Percentiles rank a stretch among this genome's conserved stretches.
These are phyloP conservation scores for Euryodendron excelsum DNA, from an alignment of 148 eudicot species.

Conservation along the genomic window DNA sequence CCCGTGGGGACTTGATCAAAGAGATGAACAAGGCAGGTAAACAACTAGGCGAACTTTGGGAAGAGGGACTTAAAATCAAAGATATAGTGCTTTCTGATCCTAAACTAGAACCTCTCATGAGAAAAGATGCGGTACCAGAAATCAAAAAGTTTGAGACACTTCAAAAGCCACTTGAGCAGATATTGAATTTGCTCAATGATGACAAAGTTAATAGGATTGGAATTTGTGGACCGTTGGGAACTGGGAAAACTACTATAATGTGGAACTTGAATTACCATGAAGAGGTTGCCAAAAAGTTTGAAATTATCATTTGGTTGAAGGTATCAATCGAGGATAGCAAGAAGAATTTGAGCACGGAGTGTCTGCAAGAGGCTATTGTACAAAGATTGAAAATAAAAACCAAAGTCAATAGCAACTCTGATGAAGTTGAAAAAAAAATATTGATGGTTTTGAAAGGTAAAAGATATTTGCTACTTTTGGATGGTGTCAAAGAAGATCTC, in stretches of 20 bases:
- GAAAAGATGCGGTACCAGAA: not conserved
- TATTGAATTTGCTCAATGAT: not conserved
- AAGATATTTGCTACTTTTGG: constrained; percentile 19
- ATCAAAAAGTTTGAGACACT: not conserved
- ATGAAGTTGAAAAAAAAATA: constrained; percentile 4
- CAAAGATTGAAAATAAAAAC: constrained; percentile 1
- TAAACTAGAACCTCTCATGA: not conserved
- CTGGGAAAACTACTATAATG: constrained; percentile 19
- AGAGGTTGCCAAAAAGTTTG: constrained; percentile 12
- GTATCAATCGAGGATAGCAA: constrained; percentile 4
- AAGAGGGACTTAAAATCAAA: not conserved
- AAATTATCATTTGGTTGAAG: constrained; percentile 8
- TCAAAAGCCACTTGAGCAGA: not conserved
- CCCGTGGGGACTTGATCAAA: not conserved
- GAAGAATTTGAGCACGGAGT: constrained; percentile 11
- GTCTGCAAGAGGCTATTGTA: not conserved
- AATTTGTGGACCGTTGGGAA: constrained; percentile 9
- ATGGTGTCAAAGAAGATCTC: constrained; percentile 21
- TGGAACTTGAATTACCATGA: constrained; percentile 18
- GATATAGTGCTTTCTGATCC: not conserved
- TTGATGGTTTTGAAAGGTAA: not conserved
- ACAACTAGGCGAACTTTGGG: not conserved
- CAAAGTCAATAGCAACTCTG: not conserved
- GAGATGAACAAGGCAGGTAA: not conserved
- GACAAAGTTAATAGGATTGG: not conserved